phyloP scores from a whole-genome alignment of 495 filamentous ascomycete species.

The Penicillium canariense region DNA sequence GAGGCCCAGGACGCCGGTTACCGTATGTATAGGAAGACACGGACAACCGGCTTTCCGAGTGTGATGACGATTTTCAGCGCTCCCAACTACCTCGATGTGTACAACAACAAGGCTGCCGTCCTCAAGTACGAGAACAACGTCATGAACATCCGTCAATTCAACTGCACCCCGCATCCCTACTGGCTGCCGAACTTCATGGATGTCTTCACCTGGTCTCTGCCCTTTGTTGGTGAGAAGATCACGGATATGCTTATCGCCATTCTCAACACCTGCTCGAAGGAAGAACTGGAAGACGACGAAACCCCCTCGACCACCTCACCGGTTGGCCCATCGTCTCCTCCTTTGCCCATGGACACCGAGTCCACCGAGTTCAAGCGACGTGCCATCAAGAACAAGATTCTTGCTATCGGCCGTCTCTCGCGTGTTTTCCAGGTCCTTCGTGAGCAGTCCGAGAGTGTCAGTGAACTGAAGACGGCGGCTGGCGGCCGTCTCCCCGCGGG shows the following conservation, averaged over 20 bases:
- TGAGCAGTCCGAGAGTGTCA: conserved; percentile 95
- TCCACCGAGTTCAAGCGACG: conserved; percentile 88
- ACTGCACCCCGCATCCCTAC: conserved; percentile 98
- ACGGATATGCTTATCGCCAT: conserved; percentile 99
- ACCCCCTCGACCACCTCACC: conserved; percentile 61
- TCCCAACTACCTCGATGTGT: conserved; percentile 98
- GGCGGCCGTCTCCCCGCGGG: conserved; percentile 91
- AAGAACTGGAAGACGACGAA: conserved; percentile 87
- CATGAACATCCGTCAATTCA: conserved; percentile 99
- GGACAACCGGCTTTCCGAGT: conserved; percentile 96
- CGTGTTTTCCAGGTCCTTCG: conserved; percentile 98
- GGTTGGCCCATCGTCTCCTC: conserved; percentile 66
- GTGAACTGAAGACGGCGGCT: conserved; percentile 94
- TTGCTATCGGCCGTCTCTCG: conserved; percentile 93
- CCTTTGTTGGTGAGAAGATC: conserved; percentile 98
- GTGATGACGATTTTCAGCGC: conserved; percentile 99
- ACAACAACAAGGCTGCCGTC: conserved; percentile 99
- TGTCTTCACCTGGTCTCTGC: conserved; percentile 98
- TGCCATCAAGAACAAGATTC: conserved; percentile 98
- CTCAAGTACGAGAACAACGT: conserved; percentile 99
- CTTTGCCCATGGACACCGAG: conserved; percentile 69
- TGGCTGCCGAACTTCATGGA: conserved; percentile 99
- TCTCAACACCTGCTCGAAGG: conserved; percentile 95
- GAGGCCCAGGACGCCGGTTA: conserved; percentile 98
- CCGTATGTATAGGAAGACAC: conserved; percentile 97